These are phyloP conservation scores for Aspergillus eucalypticola DNA, from an alignment of 2,329 filamentous ascomycete species.

Conservation along the genomic window DNA sequence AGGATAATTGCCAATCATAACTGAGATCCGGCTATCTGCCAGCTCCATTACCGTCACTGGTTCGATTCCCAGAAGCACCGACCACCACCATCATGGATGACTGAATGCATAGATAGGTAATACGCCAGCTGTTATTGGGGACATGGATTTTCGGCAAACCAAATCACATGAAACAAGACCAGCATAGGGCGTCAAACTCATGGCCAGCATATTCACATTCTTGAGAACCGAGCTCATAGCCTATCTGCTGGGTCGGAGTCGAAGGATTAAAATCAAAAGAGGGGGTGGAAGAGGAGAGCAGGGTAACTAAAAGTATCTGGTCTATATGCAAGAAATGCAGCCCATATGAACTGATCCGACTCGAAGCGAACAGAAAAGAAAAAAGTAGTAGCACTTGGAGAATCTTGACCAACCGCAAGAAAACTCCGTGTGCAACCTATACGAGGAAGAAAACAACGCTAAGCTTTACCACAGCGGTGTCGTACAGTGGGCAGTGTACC, in stretches of 20 bases:
- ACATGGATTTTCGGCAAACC: not conserved
- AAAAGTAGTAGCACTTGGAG: not conserved
- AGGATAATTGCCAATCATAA: not conserved
- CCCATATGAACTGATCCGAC: not conserved
- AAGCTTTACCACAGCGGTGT: not conserved
- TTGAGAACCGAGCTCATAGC: not conserved
- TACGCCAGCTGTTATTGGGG: not conserved
- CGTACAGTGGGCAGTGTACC: not conserved
- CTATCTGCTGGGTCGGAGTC: not conserved
- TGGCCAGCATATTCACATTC: not conserved
- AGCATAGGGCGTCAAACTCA: not conserved
- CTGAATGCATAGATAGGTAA: not conserved
- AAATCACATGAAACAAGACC: not conserved
- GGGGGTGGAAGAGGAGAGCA: not conserved
- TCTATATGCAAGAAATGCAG: not conserved
- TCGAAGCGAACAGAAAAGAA: not conserved
- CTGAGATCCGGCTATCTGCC: not conserved
- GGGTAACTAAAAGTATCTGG: not conserved
- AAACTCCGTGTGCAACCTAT: not conserved
- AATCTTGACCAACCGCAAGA: not conserved
- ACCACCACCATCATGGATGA: not conserved
- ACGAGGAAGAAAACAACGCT: not conserved
- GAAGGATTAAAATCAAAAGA: not conserved
- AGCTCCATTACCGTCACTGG: not conserved
- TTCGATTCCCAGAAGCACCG: not conserved